These are phyloP conservation scores for Aquilaria agallochum DNA, from an alignment of 441 rosid genomes.

Conservation along the genomic window DNA sequence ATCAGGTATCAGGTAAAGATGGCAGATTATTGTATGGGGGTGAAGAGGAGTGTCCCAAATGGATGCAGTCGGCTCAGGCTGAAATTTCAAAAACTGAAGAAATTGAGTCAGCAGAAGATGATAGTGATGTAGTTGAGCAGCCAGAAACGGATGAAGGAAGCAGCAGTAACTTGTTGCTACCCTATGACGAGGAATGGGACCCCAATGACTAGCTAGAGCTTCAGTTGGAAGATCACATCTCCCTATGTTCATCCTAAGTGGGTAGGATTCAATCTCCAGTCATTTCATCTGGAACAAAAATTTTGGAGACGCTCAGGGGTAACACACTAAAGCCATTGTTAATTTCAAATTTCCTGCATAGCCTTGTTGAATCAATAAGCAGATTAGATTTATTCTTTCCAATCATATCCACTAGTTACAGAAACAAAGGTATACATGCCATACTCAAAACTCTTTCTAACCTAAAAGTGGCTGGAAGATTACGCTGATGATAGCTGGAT, in stretches of 20 bases:
- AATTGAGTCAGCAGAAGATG: constrained; percentile 51
- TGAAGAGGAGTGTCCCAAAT: constrained; percentile 88
- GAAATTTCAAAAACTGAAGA: constrained; percentile 40
- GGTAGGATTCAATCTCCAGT: constrained; percentile 22
- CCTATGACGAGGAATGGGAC: constrained; percentile 92
- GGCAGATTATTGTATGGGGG: constrained; percentile 68
- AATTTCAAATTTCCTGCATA: constrained; percentile 25
- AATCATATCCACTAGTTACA: constrained; percentile 27
- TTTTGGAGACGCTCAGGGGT: constrained; percentile 20
- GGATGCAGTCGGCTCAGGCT: constrained; percentile 60
- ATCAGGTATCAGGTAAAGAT: constrained; percentile 35
- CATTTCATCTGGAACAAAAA: constrained; percentile 28
- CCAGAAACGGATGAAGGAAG: constrained; percentile 51
- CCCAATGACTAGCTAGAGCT: constrained; percentile 62
- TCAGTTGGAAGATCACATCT: constrained; percentile 8
- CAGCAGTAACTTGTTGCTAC: constrained; percentile 39
- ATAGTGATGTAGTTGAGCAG: constrained; percentile 48
- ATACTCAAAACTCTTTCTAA: constrained; percentile 19
- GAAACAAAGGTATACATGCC: constrained; percentile 27
- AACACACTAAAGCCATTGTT: constrained; percentile 27
- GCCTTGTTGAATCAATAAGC: constrained; percentile 35
- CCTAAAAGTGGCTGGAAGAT: constrained; percentile 11
- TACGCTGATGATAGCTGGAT: too few relatives aligned
- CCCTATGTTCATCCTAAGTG: constrained; percentile 13
- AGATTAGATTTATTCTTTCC: constrained; percentile 48